Evolutionary conservation across 192 early-diverging fungal genomes (phyloP).

Genomic region (Rhizophagus clarus): DNA sequence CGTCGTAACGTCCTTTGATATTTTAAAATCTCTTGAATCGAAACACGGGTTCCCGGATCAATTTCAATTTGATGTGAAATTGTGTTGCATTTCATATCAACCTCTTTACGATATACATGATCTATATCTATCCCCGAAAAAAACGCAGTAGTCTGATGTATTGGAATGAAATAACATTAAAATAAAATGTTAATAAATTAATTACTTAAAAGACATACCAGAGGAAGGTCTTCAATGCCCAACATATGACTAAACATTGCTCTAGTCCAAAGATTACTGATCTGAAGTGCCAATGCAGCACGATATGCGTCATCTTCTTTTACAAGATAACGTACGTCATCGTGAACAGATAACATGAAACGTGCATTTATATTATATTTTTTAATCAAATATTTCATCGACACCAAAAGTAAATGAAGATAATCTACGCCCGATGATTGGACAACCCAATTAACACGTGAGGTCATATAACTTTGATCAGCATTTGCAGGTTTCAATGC

Average conservation of each 20-base stretch:
- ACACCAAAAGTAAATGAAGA: constrained; percentile 85
- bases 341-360: constrained; percentile 91
- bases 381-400: constrained; percentile 82
- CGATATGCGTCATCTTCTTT: constrained; percentile 71
- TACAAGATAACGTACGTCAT: constrained; percentile 92
- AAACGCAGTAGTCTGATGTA: constrained; percentile 76
- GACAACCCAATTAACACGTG: constrained; percentile 95
- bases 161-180: not conserved
- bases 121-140: constrained; percentile 96
- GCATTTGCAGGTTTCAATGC: constrained; percentile 53
- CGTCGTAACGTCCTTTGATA: not conserved
- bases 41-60: constrained; percentile 49
- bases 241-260: constrained; percentile 81
- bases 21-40: constrained; percentile 43
- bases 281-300: constrained; percentile 83
- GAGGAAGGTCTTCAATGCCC: constrained; percentile 87
- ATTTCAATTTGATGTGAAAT: constrained; percentile 70
- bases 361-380: constrained; percentile 78
- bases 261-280: constrained; percentile 92
- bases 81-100: constrained; percentile 84
- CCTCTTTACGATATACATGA: constrained; percentile 87
- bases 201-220: constrained; percentile 46
- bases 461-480: constrained; percentile 69
- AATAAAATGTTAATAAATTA: not conserved
- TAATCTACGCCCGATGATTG: constrained; percentile 99